Evolutionary conservation across 805 yeast species (phyloP), one percentile per base, ranked within the genome.

Genomic region (Ogataea pini): DNA sequence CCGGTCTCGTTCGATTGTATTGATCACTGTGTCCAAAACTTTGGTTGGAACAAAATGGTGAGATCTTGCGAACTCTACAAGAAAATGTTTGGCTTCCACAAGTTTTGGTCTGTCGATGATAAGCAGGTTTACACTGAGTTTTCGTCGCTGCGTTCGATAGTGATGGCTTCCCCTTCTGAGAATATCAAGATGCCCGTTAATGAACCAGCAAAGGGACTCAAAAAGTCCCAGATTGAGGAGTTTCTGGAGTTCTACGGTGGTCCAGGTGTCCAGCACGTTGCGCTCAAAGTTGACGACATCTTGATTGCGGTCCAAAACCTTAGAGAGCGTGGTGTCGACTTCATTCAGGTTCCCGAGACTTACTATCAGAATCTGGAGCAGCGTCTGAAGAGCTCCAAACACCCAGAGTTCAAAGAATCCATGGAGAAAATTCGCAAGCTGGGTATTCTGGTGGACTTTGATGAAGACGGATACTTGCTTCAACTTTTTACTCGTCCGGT

Each of bases 81-180:
- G 24, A 64, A 68, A 20, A 77, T 79, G 1, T 79, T 88, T 56
- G 90, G 90, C 1, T 86, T 89, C 67, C 89, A 83, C 56, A 73
- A 81, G 60, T 88, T 80, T 62, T 86, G 95, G 94, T 84, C 92
- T 0, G 95, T 86, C 10, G 96, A 87, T 63, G 96, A 89, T 53
- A 73, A 72, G 40, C 86, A 83, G 54, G 78, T 89, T n/a, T 73
- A 76, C 43, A 87, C 96, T 0, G 80, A 78, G 45, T 80, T 70
- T 55, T 78, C 90, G 1, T 86, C 94, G 0, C 75, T 88, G 47
- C 73, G 78, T 46, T 85, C 95, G 10, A 78, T 82, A 19, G 96
- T 89, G 12, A 84, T 89, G 90, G 79, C 91, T 0, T 80, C 86
- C 7, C 69, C 73, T 12, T 78, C 82, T 55, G 87, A 84, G 13